Base-by-base conservation (phyloP, 257 asterid genomes). In the Mitragyna speciosa region DNA sequence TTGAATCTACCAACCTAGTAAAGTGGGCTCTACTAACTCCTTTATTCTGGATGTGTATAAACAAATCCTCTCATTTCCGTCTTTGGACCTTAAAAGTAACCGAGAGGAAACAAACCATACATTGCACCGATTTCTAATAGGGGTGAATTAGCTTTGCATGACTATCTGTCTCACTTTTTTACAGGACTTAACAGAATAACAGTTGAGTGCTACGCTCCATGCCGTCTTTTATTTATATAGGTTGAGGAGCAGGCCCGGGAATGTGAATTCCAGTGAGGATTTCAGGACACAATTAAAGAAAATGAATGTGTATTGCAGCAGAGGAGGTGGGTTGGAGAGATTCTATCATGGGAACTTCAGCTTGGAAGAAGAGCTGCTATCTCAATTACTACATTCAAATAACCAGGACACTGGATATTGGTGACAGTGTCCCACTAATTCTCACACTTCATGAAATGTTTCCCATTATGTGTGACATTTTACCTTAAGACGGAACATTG, bases 241-340 rank as follows among this genome's bases (percentile, higher is more conserved):
- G 75, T 24, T 24, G 58, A 45, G 75, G 43, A 30, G 75, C 59
- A 71, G 59, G 75, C 41, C 41, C 41, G 41, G 56, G 75, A 71
- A 71, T 71, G 75, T 71, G 75, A 71, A 12, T 2, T n/a, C 58
- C 75, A 71, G 49, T 36, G 47, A 39, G 72, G 72, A 68, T 68
- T 68, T 33, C 30, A 68, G 72, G 72, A 36, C 19, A 6, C 7
- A 5, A 6, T 5, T 4, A n/a, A 11, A 45, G 17, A 45, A 6
- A 45, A 36, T 58, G 31, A 26, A 24, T 43, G 39, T 45, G 58
- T 45, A 43, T 12, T 17, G 58, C 51, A 70, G 16, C 58, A 43
- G 56, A 45, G 56, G 56, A 5, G 9, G 75, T 70, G 58, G 36
- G 36, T 70, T 36, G 58, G 56, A 12, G 58, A 39, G 4, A 43